Evolutionary conservation across 2,329 filamentous ascomycete genomes (phyloP).

Genomic region (Fusarium sp.): DNA sequence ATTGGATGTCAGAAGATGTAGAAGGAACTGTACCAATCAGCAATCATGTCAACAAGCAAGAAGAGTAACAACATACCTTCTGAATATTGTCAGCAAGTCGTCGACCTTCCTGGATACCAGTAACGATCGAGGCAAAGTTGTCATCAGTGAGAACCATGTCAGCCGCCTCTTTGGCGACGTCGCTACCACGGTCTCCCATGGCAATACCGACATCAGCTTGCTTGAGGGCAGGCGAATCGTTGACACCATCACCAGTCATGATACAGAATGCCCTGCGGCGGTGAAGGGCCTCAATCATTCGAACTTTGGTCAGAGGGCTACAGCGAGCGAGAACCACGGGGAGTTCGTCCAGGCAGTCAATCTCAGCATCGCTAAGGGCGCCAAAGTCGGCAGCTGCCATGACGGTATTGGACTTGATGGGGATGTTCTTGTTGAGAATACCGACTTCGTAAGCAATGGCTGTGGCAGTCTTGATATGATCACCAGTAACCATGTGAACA

Average conservation of each 20-base stretch:
- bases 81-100: slow-evolving; percentile 79
- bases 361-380: slow-evolving; percentile 67
- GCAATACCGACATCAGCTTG: slow-evolving; percentile 80
- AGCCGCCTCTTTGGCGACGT: slow-evolving; percentile 82
- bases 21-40: slow-evolving; percentile 58
- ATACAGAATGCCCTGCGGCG: slow-evolving; percentile 74
- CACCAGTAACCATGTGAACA: slow-evolving; percentile 76
- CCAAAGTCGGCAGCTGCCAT: slow-evolving; percentile 74
- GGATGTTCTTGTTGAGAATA: slow-evolving; percentile 58
- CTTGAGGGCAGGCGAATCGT: slow-evolving; percentile 78
- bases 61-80: slow-evolving; percentile 59
- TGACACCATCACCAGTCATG: slow-evolving; percentile 81
- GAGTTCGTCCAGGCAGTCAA: slow-evolving; percentile 68
- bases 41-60: background rate
- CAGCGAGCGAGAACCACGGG: slow-evolving; percentile 76
- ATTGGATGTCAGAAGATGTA: slow-evolving; percentile 76
- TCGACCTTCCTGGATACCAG: slow-evolving; percentile 76
- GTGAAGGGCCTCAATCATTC: slow-evolving; percentile 79
- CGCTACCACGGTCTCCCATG: slow-evolving; percentile 76
- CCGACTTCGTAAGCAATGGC: slow-evolving; percentile 73
- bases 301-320: slow-evolving; percentile 76
- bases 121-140: slow-evolving; percentile 84
- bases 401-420: slow-evolving; percentile 55
- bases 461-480: slow-evolving; percentile 74
- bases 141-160: slow-evolving; percentile 91